These are phyloP conservation scores for Notholithocarpus densiflorus DNA, from an alignment of 306 rosid genomes.

Conservation along the genomic window DNA sequence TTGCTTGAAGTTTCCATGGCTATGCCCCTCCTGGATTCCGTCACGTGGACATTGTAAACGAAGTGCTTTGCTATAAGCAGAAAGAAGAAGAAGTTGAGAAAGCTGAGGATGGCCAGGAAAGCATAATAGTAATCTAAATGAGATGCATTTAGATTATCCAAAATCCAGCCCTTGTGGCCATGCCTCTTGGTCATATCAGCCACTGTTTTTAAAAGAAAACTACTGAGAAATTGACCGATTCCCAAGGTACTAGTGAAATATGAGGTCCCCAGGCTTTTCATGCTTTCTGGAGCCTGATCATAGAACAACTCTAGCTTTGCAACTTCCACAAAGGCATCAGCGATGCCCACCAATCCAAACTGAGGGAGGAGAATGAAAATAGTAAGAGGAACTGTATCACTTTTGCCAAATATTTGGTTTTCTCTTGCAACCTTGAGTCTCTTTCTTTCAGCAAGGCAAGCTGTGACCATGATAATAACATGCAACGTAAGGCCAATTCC, in stretches of 20 bases:
- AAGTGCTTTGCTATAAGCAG: slow-evolving; percentile 54
- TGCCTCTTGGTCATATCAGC: slow-evolving; percentile 44
- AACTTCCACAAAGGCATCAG: slow-evolving; percentile 62
- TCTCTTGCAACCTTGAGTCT: slow-evolving; percentile 52
- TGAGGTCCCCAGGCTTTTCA: slow-evolving; percentile 80
- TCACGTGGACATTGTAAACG: slow-evolving; percentile 48
- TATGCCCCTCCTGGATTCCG: slow-evolving; percentile 21
- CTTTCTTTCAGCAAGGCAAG: slow-evolving; percentile 49
- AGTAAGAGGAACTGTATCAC: slow-evolving; percentile 53
- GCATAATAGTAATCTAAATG: slow-evolving; percentile 66
- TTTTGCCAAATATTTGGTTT: slow-evolving; percentile 11
- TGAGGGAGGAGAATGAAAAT: slow-evolving; percentile 81
- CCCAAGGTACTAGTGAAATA: slow-evolving; percentile 61
- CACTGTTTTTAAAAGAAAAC: slow-evolving; percentile 54
- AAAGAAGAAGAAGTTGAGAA: slow-evolving; percentile 61
- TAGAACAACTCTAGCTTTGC: slow-evolving; percentile 83
- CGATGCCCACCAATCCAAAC: slow-evolving; percentile 60
- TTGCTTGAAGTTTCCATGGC: slow-evolving; percentile 18
- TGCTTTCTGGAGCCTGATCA: slow-evolving; percentile 77
- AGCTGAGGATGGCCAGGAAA: slow-evolving; percentile 52
- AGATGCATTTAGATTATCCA: slow-evolving; percentile 64
- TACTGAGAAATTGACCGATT: slow-evolving; percentile 60
- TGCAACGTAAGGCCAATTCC: slow-evolving; percentile 65
- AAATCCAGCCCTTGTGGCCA: slow-evolving; percentile 61
- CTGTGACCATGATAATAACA: slow-evolving; percentile 38